Conservation (phyloP, 2,329 filamentous ascomycete species). For the Calonectria pseudoreteaudii region DNA sequence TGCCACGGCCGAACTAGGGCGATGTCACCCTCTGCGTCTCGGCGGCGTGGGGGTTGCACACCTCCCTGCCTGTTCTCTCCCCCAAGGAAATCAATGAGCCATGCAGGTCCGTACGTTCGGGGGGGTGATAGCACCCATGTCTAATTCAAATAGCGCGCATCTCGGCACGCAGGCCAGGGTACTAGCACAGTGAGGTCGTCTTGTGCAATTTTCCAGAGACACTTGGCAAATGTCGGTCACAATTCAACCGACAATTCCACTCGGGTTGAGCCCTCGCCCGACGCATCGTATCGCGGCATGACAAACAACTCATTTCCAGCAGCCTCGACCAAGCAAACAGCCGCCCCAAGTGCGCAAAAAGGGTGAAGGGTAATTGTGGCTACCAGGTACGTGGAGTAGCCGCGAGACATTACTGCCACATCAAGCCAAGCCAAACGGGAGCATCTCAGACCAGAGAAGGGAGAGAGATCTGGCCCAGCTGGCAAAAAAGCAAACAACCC, state of each 20-base stretch:
- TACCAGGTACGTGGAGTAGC: constrained; percentile 12
- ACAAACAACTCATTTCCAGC: constrained; percentile 1
- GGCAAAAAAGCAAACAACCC: constrained; percentile 17
- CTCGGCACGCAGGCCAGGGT: constrained; percentile 33
- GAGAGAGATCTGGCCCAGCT: constrained; percentile 21
- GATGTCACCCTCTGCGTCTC: constrained; percentile 38
- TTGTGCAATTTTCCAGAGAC: constrained; percentile 40
- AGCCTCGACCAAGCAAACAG: constrained; percentile 9
- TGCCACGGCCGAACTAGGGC: constrained; percentile 22
- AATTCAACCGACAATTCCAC: constrained; percentile 30
- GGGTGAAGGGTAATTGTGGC: background rate
- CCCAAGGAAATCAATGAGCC: constrained; percentile 39
- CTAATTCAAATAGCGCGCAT: constrained; percentile 26
- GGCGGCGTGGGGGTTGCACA: constrained; percentile 39
- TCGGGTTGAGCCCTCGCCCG: constrained; percentile 9
- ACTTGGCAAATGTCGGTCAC: constrained; percentile 33
- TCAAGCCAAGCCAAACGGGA: constrained; percentile 25
- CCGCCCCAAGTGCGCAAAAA: background rate
- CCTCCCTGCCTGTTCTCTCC: constrained; percentile 34
- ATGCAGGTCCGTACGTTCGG: constrained; percentile 44
- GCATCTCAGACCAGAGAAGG: constrained; percentile 23
- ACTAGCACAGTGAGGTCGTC: constrained; percentile 24
- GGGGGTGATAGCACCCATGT: constrained; percentile 34
- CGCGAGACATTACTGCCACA: constrained; percentile 21
- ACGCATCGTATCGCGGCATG: constrained; percentile 17